Evolutionary conservation across 306 rosid genomes (phyloP).

Genomic region (Gynostemma pentaphyllum): DNA sequence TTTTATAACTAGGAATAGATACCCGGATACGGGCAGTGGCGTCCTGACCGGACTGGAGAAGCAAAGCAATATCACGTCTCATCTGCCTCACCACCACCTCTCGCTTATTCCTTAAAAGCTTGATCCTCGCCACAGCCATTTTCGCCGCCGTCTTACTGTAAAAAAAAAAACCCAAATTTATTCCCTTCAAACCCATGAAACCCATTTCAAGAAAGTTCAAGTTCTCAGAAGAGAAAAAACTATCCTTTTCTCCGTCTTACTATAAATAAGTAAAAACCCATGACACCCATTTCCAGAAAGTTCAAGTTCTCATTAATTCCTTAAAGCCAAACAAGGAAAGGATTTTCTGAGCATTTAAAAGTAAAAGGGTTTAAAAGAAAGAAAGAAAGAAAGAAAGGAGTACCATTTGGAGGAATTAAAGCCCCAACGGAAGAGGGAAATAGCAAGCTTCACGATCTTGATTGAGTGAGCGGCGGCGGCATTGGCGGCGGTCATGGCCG

Average conservation of each 20-base stretch:
- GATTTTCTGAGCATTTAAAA: not conserved
- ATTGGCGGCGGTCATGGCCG: slow-evolving; percentile 47
- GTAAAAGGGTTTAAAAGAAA: not conserved
- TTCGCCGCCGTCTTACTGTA: slow-evolving; percentile 91
- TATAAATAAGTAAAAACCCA: not conserved
- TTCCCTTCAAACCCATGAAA: no score
- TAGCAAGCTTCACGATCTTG: slow-evolving; percentile 50
- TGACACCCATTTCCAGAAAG: not conserved
- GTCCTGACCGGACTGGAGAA: slow-evolving; percentile 90
- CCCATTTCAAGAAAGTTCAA: no score
- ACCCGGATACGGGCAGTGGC: slow-evolving; percentile 97
- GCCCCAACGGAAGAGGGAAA: slow-evolving; percentile 50
- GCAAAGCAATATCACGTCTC: slow-evolving; percentile 93
- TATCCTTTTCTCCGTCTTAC: not conserved
- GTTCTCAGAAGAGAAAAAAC: no score
- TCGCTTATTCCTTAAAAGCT: slow-evolving; percentile 88
- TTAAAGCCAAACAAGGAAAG: not conserved
- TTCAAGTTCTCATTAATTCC: not conserved
- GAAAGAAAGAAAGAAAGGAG: not conserved
- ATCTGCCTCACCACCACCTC: slow-evolving; percentile 87
- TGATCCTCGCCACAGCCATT: slow-evolving; percentile 97
- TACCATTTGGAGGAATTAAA: slow-evolving; percentile 95
- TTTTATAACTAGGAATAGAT: slow-evolving; percentile 9
- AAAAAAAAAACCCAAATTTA: not conserved
- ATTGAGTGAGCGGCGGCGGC: slow-evolving; percentile 43